Evolutionary conservation across 2,329 filamentous ascomycete species (phyloP).

Genomic region (Fusarium sp.): DNA sequence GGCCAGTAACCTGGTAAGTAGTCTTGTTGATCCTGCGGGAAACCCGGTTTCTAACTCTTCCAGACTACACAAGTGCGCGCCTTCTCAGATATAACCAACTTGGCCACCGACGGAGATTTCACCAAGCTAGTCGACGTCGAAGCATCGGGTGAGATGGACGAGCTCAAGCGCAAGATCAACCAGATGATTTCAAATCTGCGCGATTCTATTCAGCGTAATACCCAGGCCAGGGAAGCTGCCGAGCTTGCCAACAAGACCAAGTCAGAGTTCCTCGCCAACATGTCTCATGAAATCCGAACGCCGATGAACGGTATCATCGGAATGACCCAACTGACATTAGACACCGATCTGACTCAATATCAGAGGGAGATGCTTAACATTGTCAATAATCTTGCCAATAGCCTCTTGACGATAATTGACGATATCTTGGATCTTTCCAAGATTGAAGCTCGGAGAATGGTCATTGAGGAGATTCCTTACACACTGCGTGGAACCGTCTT

Average conservation of each 20-base stretch:
- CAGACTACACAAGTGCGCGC: conserved; percentile 96
- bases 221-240: conserved; percentile 92
- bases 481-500: conserved; percentile 94
- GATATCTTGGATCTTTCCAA: conserved; percentile 78
- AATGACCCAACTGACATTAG: conserved; percentile 96
- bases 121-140: conserved; percentile 97
- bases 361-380: conserved; percentile 99
- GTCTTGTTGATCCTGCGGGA: background rate
- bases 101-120: conserved; percentile 96
- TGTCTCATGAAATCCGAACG: conserved; percentile 98
- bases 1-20: conserved; percentile 70
- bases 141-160: conserved; percentile 98
- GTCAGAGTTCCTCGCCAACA: conserved; percentile 97
- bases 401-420: conserved; percentile 95
- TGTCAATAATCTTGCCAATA: conserved; percentile 95
- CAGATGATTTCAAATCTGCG: conserved; percentile 97
- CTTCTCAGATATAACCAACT: conserved; percentile 98
- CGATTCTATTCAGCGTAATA: conserved; percentile 97
- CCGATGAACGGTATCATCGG: conserved; percentile 98
- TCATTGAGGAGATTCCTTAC: conserved; percentile 97
- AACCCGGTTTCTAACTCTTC: conserved; percentile 5
- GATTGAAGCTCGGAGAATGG: conserved; percentile 96
- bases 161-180: conserved; percentile 98
- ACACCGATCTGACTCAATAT: conserved; percentile 93
- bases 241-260: conserved; percentile 98